Base-by-base conservation (phyloP, 2,329 filamentous ascomycete species). In the Lecanosticta acicola region DNA sequence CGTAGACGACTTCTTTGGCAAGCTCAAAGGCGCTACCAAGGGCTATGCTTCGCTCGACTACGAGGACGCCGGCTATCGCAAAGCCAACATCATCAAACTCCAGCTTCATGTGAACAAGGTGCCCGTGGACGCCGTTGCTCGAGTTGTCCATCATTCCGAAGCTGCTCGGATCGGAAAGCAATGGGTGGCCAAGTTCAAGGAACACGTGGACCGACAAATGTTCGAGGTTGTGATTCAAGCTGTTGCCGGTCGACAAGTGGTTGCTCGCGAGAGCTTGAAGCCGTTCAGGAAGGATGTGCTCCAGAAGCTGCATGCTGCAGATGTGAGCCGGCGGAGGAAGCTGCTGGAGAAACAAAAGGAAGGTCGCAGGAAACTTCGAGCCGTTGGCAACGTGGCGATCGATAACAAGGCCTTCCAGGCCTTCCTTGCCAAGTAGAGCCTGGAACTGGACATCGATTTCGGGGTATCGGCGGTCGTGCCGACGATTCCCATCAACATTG, bases 201-300 rank as follows among this genome's bases (percentile, higher is more conserved):
- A 96, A 66, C 91, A 97, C 60, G 91, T 98, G 16, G 87, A 95
- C 60, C 76, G 93, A 14, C 93, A 98, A 67, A 93, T 97, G 83
- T 98, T 95, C 61, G 93, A 98, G 70, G 81, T 98, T 17, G 75
- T 97, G 45, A 97, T 98, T 53, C 93, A 98, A 68, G 91, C 93
- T 2, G 84, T 86, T 0, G 84, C 86, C 0, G 91, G 90, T 3
- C 82, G 80, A 57, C 80, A 84, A 41, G 83, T 98, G 41, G 79
- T 98, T 3, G 93, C 93, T 0, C 77, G 93, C 61, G 93, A 97
- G 65, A 96, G 90, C 0, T 83, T 98, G 65, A 97, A 97, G 72
- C 88, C 93, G 0, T 98, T 94, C 68, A 77, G 93, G 38, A 98
- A 98, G 67, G 93, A 98, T 59, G 93, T 98, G 2, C 70, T 95